These are phyloP conservation scores for Groenewaldozyma tartarivorans DNA, from an alignment of 805 yeast genomes.

Conservation along the genomic window DNA sequence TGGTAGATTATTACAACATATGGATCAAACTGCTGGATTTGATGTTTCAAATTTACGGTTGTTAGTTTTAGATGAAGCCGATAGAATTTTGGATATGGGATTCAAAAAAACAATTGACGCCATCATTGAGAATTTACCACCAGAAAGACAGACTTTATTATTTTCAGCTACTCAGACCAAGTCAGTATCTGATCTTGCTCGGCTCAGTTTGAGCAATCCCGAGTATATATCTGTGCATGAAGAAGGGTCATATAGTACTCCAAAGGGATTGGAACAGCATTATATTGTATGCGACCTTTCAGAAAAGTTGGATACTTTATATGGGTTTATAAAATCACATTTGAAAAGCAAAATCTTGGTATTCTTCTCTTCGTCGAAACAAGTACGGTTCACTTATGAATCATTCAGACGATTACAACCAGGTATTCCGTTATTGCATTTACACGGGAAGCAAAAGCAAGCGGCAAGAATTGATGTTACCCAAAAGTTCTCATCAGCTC, in stretches of 20 bases:
- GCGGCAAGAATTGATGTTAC: constrained; percentile 81
- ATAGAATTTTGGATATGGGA: constrained; percentile 88
- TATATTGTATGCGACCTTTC: constrained; percentile 62
- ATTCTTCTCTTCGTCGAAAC: constrained; percentile 79
- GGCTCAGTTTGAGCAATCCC: constrained; percentile 62
- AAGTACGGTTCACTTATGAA: constrained; percentile 84
- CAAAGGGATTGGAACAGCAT: constrained; percentile 76
- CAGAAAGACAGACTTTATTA: constrained; percentile 70
- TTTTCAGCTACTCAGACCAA: constrained; percentile 90
- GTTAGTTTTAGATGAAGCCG: constrained; percentile 85
- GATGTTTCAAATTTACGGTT: constrained; percentile 67
- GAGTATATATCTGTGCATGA: constrained; percentile 44
- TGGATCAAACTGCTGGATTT: constrained; percentile 80
- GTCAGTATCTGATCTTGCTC: constrained; percentile 69
- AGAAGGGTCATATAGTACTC: constrained; percentile 44
- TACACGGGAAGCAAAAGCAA: constrained; percentile 87
- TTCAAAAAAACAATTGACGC: constrained; percentile 76
- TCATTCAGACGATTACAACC: constrained; percentile 82
- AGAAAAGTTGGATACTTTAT: constrained; percentile 77
- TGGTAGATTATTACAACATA: constrained; percentile 80
- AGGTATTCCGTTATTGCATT: constrained; percentile 76
- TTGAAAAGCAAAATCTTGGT: constrained; percentile 71
- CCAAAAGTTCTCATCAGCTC: constrained; percentile 64
- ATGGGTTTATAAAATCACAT: constrained; percentile 81
- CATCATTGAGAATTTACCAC: constrained; percentile 67